Conservation (phyloP, 2,329 filamentous ascomycete genomes). For the Phialophora macrospora region DNA sequence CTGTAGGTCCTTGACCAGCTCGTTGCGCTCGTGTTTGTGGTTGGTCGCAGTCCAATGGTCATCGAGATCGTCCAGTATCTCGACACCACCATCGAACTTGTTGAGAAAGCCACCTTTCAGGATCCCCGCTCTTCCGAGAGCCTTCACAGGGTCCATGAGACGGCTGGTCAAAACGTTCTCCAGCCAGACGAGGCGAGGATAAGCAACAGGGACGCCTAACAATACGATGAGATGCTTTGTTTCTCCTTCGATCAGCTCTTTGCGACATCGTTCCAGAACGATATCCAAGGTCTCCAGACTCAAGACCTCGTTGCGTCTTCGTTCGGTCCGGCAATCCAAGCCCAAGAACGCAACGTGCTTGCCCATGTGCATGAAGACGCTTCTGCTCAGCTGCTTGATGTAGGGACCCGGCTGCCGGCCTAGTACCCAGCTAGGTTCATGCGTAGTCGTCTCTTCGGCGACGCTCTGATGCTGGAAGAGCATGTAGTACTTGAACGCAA, state of each 20-base stretch:
- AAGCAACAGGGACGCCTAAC: constrained; percentile 81
- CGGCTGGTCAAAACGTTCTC: constrained; percentile 78
- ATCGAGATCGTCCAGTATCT: constrained; percentile 88
- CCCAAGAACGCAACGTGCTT: constrained; percentile 79
- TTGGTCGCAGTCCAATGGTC: constrained; percentile 98
- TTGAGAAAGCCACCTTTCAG: constrained; percentile 77
- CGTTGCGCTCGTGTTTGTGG: constrained; percentile 86
- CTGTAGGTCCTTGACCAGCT: constrained; percentile 87
- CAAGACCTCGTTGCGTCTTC: constrained; percentile 80
- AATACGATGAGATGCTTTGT: constrained; percentile 77
- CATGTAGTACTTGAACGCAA: constrained; percentile 99
- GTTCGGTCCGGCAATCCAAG: constrained; percentile 88
- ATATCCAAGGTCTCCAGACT: constrained; percentile 80
- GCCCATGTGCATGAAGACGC: constrained; percentile 82
- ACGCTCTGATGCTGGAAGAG: constrained; percentile 96
- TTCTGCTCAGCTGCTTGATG: constrained; percentile 83
- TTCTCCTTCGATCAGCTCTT: constrained; percentile 79
- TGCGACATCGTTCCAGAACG: constrained; percentile 82
- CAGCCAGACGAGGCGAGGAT: constrained; percentile 72
- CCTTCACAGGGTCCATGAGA: constrained; percentile 86
- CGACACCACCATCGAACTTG: constrained; percentile 87
- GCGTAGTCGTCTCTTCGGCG: constrained; percentile 74
- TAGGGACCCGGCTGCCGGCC: constrained; percentile 83
- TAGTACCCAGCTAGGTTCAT: constrained; percentile 90
- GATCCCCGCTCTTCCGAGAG: constrained; percentile 78